Base-by-base conservation (phyloP, 2,329 filamentous ascomycete genomes). In the Cladorrhinum sp. region DNA sequence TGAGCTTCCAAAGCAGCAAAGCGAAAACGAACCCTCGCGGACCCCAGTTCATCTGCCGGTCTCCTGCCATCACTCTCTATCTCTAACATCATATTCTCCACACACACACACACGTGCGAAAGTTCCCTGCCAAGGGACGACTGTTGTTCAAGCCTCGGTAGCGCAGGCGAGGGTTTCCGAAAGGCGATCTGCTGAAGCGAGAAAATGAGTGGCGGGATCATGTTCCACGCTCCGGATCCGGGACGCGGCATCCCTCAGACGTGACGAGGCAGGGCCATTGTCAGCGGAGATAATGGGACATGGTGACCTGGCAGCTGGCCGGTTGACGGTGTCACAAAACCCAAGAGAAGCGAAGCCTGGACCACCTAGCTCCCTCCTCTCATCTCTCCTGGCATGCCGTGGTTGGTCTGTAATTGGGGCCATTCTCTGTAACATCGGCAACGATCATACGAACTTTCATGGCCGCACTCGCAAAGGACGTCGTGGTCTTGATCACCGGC, bases 271-370 rank as follows among this genome's bases (percentile, higher is more conserved):
- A 53, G 59, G 54, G 28, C 56, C 46, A 30, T 52, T 60, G 60
- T 52, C 54, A 57, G 53, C 62, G 62, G 62, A 63, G 62, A 67
- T 61, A 65, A 65, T 59, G 58, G 58, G 60, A 58, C 36, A 59
- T 58, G 60, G 60, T 65, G 61, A 61, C 24, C 57, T 61, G 62
- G 61, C 55, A 46, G 42, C 42, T 46, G 42, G 42, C 52, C 50
- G 26, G 61, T 33, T 24, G n/a, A 28, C 8, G 53, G 60, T 59
- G 50, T 64, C 62, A 64, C 62, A 61, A 51, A 56, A 62, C 30
- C 39, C 26, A 51, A 20, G 56, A 20, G 46, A 56, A 53, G 16
- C n/a, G 24, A 28, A 51, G 30, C 49, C 12, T 28, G 24, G 36
- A 64, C 61, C 57, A 56, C 61, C 52, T 61, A 24, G 61, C 49